Evolutionary conservation across 1,139 yeast species (phyloP).

Genomic region (Zygotorulaspora mrakii): DNA sequence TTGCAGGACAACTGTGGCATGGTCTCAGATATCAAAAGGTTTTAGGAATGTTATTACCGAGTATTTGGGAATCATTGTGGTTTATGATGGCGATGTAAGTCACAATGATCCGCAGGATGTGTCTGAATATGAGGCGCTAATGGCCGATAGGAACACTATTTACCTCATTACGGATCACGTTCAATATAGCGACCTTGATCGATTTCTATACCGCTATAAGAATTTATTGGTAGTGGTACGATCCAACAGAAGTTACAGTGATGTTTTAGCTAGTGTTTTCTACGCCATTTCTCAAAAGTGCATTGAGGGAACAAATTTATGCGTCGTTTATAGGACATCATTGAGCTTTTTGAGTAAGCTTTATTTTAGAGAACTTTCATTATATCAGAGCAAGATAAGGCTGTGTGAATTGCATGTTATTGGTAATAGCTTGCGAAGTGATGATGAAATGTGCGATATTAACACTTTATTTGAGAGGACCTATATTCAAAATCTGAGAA

Average conservation of each 20-base stretch:
- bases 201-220: slow-evolving; percentile 9
- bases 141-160: slow-evolving; percentile 13
- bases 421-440: slow-evolving; percentile 15
- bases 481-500: slow-evolving; percentile 21
- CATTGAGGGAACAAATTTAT: slow-evolving; percentile 18
- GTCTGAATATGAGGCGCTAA: slow-evolving; percentile 12
- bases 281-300: slow-evolving; percentile 18
- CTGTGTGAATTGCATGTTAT: slow-evolving; percentile 29
- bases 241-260: slow-evolving; percentile 19
- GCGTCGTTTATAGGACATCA: slow-evolving; percentile 26
- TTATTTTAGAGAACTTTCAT: slow-evolving; percentile 27
- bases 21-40: slow-evolving; percentile 18
- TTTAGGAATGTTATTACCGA: slow-evolving; percentile 15
- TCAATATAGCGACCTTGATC: slow-evolving; percentile 4
- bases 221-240: slow-evolving; percentile 16
- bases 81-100: slow-evolving; percentile 15
- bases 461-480: slow-evolving; percentile 27
- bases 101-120: slow-evolving; percentile 6
- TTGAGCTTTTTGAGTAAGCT: slow-evolving; percentile 28
- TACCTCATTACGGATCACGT: slow-evolving; percentile 12
- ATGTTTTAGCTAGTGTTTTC: slow-evolving; percentile 16
- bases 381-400: slow-evolving; percentile 10
- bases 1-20: slow-evolving; percentile 18
- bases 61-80: slow-evolving; percentile 16
- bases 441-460: slow-evolving; percentile 25